A percentile compares a stretch with the other conserved stretches of the same genome.
phyloP scores from a whole-genome alignment of 78 protist genomes.

The Guillardia theta region DNA sequence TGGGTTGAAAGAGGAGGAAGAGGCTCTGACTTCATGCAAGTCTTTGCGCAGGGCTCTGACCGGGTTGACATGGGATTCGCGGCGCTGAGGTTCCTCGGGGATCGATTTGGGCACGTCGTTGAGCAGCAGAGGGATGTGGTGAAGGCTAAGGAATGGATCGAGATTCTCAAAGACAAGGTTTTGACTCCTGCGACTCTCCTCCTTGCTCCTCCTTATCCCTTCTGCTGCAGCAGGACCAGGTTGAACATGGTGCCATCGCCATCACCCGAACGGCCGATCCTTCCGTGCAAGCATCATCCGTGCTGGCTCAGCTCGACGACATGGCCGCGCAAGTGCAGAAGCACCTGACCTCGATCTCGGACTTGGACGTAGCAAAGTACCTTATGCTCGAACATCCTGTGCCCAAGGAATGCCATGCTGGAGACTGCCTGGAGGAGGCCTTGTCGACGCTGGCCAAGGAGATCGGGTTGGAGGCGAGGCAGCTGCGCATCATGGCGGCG shows the following conservation, averaged over 20 bases:
- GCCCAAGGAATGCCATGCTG: too few species aligned
- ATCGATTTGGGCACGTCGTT: not conserved
- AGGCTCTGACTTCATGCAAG: too few species aligned
- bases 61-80: slow-evolving; percentile 17
- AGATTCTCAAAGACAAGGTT: not conserved
- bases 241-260: not conserved
- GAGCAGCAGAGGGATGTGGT: not conserved
- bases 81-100: not conserved
- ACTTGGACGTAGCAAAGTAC: too few species aligned
- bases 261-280: not conserved
- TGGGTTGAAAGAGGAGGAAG: too few species aligned
- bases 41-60: not conserved
- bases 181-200: not conserved
- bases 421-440: too few species aligned
- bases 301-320: not conserved
- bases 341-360: too few species aligned
- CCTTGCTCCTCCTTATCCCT: not conserved
- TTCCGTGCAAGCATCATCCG: not conserved
- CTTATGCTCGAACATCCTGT: too few species aligned
- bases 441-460: too few species aligned
- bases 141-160: not conserved
- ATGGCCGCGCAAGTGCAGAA: not conserved
- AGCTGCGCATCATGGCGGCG: too few species aligned
- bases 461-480: too few species aligned
- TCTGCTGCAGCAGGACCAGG: not conserved